phyloP scores from a whole-genome alignment of 2,329 filamentous ascomycete species.

The Aspergillus jensenii region DNA sequence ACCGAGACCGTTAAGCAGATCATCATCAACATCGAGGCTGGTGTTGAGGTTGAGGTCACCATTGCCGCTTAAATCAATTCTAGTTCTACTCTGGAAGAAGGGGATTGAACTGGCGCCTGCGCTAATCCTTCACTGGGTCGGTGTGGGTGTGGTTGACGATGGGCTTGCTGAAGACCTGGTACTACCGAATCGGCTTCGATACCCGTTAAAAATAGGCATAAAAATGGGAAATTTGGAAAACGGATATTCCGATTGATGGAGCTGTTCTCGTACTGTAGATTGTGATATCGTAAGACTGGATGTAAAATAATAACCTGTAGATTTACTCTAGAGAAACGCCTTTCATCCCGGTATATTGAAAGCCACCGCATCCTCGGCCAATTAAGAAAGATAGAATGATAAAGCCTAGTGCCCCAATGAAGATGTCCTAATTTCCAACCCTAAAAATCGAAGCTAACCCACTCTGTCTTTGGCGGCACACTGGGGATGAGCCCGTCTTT shows the following conservation, averaged over 20 bases:
- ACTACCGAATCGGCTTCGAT: constrained; percentile 23
- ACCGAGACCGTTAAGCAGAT: constrained; percentile 70
- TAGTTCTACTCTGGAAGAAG: constrained; percentile 24
- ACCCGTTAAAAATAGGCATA: constrained; percentile 32
- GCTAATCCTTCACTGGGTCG: constrained; percentile 18
- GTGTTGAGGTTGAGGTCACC: constrained; percentile 55
- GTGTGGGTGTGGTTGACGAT: constrained; percentile 17
- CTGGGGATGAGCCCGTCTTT: constrained; percentile 70
- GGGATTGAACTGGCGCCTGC: constrained; percentile 16
- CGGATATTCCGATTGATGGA: constrained; percentile 14
- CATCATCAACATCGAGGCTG: constrained; percentile 56
- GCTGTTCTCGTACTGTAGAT: neutral
- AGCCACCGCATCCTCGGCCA: neutral
- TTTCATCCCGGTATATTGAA: neutral
- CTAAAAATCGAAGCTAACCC: constrained; percentile 71
- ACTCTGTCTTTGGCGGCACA: constrained; percentile 75
- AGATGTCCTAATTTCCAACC: neutral
- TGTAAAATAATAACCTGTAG: neutral
- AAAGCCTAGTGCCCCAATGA: neutral
- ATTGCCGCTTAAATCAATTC: constrained; percentile 49
- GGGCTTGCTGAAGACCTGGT: constrained; percentile 18
- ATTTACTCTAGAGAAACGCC: neutral
- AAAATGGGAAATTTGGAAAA: constrained; percentile 33
- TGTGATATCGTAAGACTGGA: neutral
- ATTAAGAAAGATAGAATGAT: neutral